Percentiles rank a stretch among this genome's conserved stretches.
Conservation (phyloP, 768 basidiomycete species). For the Amanita phalloides region DNA sequence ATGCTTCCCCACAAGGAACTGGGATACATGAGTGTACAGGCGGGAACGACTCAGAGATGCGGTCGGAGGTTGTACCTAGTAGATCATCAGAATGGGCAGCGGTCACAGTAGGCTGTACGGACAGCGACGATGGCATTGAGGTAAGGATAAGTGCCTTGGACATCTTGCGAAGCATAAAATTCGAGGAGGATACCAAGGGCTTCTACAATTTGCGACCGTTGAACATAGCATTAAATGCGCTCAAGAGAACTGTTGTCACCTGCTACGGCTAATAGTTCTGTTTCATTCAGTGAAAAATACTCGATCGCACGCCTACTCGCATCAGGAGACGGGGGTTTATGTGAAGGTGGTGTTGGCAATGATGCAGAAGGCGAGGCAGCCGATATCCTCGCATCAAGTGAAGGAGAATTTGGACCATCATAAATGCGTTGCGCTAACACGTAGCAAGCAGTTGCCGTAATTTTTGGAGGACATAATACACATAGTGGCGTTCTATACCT, state of each 20-base stretch:
- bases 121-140: slow-evolving; percentile 41
- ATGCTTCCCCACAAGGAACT: slow-evolving; percentile 3
- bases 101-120: slow-evolving; percentile 14
- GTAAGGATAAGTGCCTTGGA: slow-evolving; percentile 33
- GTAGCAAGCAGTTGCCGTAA: slow-evolving; percentile 71
- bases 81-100: slow-evolving; percentile 6
- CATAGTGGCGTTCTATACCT: slow-evolving; percentile 79
- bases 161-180: slow-evolving; percentile 60
- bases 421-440: slow-evolving; percentile 63
- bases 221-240: slow-evolving; percentile 1
- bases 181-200: slow-evolving; percentile 57
- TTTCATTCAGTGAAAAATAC: slow-evolving; percentile 50
- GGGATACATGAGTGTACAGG: slow-evolving; percentile 15
- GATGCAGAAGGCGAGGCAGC: slow-evolving; percentile 63
- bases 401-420: slow-evolving; percentile 65
- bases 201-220: slow-evolving; percentile 28
- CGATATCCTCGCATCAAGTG: slow-evolving; percentile 66
- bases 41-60: slow-evolving; percentile 11
- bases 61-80: slow-evolving; percentile 40
- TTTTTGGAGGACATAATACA: slow-evolving; percentile 53
- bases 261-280: slow-evolving; percentile 46
- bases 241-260: slow-evolving; percentile 28
- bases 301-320: slow-evolving; percentile 58
- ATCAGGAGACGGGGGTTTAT: slow-evolving; percentile 65
- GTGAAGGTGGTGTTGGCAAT: slow-evolving; percentile 72